A percentile compares a stretch with the other conserved stretches of the same genome.
These are phyloP conservation scores for Ascobolus immersus DNA, from an alignment of 495 filamentous ascomycete species.

Conservation along the genomic window DNA sequence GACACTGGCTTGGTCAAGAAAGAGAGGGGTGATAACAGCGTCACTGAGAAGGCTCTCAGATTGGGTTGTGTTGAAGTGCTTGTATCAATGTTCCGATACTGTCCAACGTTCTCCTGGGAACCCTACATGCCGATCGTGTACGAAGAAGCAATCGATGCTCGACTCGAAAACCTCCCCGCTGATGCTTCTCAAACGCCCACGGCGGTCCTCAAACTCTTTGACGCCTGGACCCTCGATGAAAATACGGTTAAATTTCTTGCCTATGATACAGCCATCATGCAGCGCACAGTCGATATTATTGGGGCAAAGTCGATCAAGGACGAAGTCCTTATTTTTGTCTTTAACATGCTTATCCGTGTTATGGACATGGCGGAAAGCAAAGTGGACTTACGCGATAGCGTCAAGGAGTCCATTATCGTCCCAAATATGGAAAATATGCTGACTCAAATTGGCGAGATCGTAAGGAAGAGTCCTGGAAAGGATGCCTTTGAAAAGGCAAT, in stretches of 20 bases:
- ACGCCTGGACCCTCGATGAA: constrained; percentile 46
- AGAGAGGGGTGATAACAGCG: constrained; percentile 22
- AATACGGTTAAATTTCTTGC: constrained; percentile 42
- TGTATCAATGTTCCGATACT: constrained; percentile 45
- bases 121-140: constrained; percentile 45
- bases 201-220: constrained; percentile 51
- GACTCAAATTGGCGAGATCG: constrained; percentile 35
- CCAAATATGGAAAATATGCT: constrained; percentile 45
- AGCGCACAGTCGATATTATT: constrained; percentile 44
- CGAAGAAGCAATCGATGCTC: constrained; percentile 43
- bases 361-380: constrained; percentile 27
- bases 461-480: constrained; percentile 37
- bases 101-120: constrained; percentile 38
- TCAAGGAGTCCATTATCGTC: constrained; percentile 36
- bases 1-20: constrained; percentile 20
- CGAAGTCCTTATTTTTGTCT: constrained; percentile 58
- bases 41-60: constrained; percentile 38
- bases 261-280: constrained; percentile 36
- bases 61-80: constrained; percentile 55
- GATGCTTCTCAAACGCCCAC: constrained; percentile 81
- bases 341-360: constrained; percentile 46
- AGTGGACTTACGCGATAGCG: constrained; percentile 30
- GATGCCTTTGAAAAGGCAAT: constrained; percentile 51
- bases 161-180: constrained; percentile 51
- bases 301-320: constrained; percentile 54